A percentile compares a stretch with the other conserved stretches of the same genome.
These are phyloP conservation scores for Skeletonema costatum DNA, from an alignment of 108 stramenopile genomes.

Conservation along the genomic window DNA sequence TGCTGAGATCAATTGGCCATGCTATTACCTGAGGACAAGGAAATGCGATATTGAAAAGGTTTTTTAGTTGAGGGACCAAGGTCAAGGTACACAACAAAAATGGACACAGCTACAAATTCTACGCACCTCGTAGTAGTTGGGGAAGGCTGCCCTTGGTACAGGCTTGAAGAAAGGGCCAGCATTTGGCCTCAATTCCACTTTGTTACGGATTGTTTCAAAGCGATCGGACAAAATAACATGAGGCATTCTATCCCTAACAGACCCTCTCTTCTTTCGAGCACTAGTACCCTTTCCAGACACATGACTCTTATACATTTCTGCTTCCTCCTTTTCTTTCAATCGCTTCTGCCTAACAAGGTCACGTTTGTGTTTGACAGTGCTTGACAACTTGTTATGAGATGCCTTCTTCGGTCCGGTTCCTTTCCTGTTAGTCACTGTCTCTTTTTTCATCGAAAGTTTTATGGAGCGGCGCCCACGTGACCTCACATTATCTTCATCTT, in stretches of 20 bases:
- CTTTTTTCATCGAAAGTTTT: conserved; percentile 36
- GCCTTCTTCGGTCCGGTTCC: conserved; percentile 23
- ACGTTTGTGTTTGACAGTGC: conserved; percentile 45
- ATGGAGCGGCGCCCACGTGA: conserved; percentile 2
- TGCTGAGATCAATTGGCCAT: conserved; percentile 79
- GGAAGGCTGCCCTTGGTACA: conserved; percentile 55
- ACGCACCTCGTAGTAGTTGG: conserved; percentile 73
- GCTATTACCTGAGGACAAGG: conserved; percentile 34
- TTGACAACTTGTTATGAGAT: conserved; percentile 28
- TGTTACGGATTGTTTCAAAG: conserved; percentile 71
- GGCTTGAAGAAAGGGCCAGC: conserved; percentile 74
- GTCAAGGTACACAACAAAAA: background rate
- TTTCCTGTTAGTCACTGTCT: conserved; percentile 10
- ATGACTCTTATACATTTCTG: conserved; percentile 63
- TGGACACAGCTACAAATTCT: background rate
- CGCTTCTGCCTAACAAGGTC: conserved; percentile 61
- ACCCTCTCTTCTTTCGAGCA: conserved; percentile 82
- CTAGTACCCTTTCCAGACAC: conserved; percentile 67
- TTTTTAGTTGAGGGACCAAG: background rate
- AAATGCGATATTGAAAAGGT: background rate
- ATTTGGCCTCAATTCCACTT: conserved; percentile 65
- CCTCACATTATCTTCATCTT: conserved; percentile 73
- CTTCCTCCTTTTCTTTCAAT: conserved; percentile 71
- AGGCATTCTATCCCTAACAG: conserved; percentile 77
- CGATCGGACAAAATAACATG: conserved; percentile 83